phyloP scores from a whole-genome alignment of 2,329 filamentous ascomycete genomes.

The Simplicillium sp. region DNA sequence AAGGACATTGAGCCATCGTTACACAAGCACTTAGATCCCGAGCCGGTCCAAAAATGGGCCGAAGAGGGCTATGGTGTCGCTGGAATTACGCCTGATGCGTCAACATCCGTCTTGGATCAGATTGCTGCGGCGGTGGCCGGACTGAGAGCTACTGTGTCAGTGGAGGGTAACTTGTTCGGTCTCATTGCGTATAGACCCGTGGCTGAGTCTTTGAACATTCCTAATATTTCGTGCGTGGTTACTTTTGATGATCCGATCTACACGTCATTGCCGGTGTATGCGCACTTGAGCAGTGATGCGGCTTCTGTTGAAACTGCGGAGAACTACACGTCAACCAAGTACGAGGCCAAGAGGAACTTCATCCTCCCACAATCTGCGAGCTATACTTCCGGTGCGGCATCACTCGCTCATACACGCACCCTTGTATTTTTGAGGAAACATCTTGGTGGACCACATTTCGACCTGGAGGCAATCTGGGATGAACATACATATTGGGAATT shows the following conservation, averaged over 20 bases:
- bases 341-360: slow-evolving; percentile 24
- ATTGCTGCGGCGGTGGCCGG: neutral
- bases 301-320: neutral
- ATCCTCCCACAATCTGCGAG: slow-evolving; percentile 33
- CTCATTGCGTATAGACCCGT: neutral
- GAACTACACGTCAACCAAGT: neutral
- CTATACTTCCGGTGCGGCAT: slow-evolving; percentile 43
- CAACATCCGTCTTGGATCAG: neutral
- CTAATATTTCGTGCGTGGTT: slow-evolving; percentile 5
- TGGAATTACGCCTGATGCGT: slow-evolving; percentile 3
- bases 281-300: neutral
- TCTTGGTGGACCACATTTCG: slow-evolving; percentile 56
- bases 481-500: slow-evolving; percentile 68
- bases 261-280: neutral
- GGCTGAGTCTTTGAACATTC: neutral
- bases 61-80: slow-evolving; percentile 24
- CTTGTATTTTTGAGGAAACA: slow-evolving; percentile 56
- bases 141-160: neutral
- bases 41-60: slow-evolving; percentile 24
- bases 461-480: slow-evolving; percentile 69
- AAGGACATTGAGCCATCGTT: slow-evolving; percentile 3
- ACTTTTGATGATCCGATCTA: neutral
- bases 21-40: slow-evolving; percentile 8
- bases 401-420: slow-evolving; percentile 55
- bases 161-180: neutral